phyloP scores from a whole-genome alignment of 75 land plant species.

The Larix kaempferi region DNA sequence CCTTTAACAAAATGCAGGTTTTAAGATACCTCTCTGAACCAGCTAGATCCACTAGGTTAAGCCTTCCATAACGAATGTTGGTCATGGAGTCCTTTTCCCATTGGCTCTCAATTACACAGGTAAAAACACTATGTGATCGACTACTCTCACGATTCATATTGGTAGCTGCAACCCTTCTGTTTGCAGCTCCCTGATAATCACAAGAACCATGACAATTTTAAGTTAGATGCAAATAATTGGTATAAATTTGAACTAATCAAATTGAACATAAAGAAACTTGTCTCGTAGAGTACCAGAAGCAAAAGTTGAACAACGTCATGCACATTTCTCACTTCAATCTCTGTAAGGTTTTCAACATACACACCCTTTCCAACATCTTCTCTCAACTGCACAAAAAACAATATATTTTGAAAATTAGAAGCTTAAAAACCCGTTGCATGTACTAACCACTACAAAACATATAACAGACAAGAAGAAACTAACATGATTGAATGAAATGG shows the following conservation, averaged over 20 bases:
- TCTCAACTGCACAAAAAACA: constrained; percentile 47
- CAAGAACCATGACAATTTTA: neutral
- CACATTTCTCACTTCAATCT: constrained; percentile 70
- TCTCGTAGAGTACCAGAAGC: constrained; percentile 34
- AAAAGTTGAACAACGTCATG: constrained; percentile 65
- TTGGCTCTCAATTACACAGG: constrained; percentile 89
- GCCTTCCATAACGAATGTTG: constrained; percentile 76
- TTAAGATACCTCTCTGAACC: constrained; percentile 86
- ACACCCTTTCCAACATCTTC: constrained; percentile 86
- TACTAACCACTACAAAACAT: neutral
- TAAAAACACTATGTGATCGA: constrained; percentile 95
- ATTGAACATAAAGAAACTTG: neutral
- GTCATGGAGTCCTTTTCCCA: constrained; percentile 85
- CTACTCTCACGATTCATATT: constrained; percentile 98
- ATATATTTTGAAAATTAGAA: neutral
- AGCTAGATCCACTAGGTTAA: constrained; percentile 96
- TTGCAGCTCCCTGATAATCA: constrained; percentile 72
- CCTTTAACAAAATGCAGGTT: constrained; percentile 7
- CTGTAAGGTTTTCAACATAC: constrained; percentile 91
- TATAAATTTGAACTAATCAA: neutral
- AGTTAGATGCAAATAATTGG: neutral
- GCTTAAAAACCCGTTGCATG: neutral
- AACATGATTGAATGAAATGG: neutral
- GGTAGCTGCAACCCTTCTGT: constrained; percentile 96
- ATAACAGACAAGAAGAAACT: neutral